These are phyloP conservation scores for Venturia effusa DNA, from an alignment of 2,329 filamentous ascomycete genomes.

Conservation along the genomic window DNA sequence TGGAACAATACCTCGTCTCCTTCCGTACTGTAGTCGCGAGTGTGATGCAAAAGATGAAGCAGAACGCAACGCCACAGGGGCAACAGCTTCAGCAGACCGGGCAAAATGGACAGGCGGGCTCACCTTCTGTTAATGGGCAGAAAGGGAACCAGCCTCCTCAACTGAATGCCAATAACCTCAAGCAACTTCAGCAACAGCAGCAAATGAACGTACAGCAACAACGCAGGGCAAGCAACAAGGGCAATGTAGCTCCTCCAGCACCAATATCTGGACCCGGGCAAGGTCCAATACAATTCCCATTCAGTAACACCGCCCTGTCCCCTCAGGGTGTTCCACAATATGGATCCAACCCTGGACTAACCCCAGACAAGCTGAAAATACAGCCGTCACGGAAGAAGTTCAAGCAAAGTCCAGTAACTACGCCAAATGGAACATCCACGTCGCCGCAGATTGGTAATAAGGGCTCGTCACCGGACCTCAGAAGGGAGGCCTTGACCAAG, in stretches of 20 bases:
- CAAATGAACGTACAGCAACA: not conserved
- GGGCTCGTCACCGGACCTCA: constrained; percentile 3
- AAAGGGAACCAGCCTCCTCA: not conserved
- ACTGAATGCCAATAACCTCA: constrained; percentile 8
- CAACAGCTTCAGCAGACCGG: not conserved
- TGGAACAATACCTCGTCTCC: not conserved
- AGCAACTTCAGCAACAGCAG: constrained; percentile 11
- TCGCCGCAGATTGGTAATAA: not conserved
- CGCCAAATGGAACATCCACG: not conserved
- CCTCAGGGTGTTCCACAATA: constrained; percentile 11
- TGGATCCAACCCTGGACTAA: not conserved
- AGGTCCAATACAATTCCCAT: constrained; percentile 4
- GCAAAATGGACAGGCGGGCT: not conserved
- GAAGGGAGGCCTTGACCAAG: not conserved
- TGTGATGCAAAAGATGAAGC: constrained; percentile 4
- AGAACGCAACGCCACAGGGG: not conserved
- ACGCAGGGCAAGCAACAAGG: constrained; percentile 7
- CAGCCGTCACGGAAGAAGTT: constrained; percentile 10
- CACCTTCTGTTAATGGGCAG: not conserved
- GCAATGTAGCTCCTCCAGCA: constrained; percentile 6
- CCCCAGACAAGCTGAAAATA: constrained; percentile 10
- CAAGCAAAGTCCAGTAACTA: constrained; percentile 3
- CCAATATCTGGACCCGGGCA: constrained; percentile 7
- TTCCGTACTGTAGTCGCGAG: not conserved
- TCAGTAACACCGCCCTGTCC: not conserved